Evolutionary conservation across 2,329 filamentous ascomycete genomes (phyloP), one percentile per base, ranked within the genome.

Genomic region (Nothophoma quercina): DNA sequence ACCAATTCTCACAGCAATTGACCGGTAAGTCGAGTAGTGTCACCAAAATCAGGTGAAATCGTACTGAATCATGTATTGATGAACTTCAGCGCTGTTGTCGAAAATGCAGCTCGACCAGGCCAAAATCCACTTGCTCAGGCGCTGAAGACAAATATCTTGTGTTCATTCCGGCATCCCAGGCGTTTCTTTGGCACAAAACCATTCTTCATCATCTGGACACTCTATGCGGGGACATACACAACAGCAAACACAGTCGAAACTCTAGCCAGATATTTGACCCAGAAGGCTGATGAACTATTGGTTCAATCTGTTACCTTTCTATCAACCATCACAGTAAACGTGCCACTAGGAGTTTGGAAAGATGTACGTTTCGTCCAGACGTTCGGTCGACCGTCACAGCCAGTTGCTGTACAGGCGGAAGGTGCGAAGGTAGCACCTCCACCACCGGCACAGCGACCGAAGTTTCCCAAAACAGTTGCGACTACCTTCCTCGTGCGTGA

Each of bases 321-420:
- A 1, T 63, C 65, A 15, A 70, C 66, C 5, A 64, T 65, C 19
- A 21, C 62, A 5, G 54, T 69, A 25, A 69, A 70, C 34, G 61
- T 69, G 8, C 66, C 67, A 1, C 40, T 68, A 6, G 63, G 64
- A 12, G 59, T 69, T 7, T 65, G 61, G 60, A 68, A 70, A 50
- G 66, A 71, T 40, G 54, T 71, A 28, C 58, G 58, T 21, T 70
- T 70, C 35, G 66, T 69, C 7, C 67, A 65, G 39, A 45, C 63
- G 28, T 70, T 63, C 36, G 65, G 64, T 21, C 48, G 50, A 18
- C 36, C 36, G 4, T 44, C 46, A 21, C 36, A 41, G 15, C 45
- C 42, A 33, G 47, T 28, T 6, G 35, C 23, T 21, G 36, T 36
- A 7, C 49, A 42, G 16, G 32, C 30, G 23, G 36, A 46, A 21